phyloP scores from a whole-genome alignment of 345 rosid species.

The Anastatica hierochuntica region DNA sequence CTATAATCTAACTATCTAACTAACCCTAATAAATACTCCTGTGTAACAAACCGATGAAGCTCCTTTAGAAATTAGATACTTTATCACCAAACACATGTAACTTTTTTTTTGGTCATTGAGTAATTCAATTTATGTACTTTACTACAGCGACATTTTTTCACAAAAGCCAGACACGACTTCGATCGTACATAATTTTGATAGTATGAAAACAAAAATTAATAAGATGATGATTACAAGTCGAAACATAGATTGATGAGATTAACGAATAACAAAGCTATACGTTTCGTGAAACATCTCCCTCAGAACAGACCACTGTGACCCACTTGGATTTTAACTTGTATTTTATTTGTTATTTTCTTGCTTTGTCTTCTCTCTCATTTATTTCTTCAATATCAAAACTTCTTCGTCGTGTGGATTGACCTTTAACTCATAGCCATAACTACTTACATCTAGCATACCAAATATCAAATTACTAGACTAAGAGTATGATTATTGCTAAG shows the following conservation, averaged over 20 bases:
- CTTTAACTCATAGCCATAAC: no score
- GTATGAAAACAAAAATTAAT: not conserved
- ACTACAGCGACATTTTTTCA: slow-evolving; percentile 18
- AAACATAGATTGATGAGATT: slow-evolving; percentile 1
- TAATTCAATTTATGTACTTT: slow-evolving; percentile 6
- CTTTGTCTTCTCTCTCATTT: not conserved
- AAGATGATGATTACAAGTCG: not conserved
- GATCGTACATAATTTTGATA: slow-evolving; percentile 1
- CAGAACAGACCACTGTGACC: slow-evolving; percentile 27
- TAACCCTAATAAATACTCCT: slow-evolving; percentile 10
- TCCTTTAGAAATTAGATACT: slow-evolving; percentile 6
- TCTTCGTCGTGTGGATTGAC: no score
- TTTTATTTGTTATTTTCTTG: slow-evolving; percentile 5
- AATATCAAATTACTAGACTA: no score
- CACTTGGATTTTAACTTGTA: slow-evolving; percentile 27
- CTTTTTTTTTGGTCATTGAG: not conserved
- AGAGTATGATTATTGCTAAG: no score
- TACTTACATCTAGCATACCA: no score
- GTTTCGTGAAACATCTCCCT: slow-evolving; percentile 19
- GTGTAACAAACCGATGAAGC: not conserved
- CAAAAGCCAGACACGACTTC: slow-evolving; percentile 17
- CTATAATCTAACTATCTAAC: no score
- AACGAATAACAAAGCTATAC: slow-evolving; percentile 14
- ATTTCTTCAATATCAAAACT: not conserved
- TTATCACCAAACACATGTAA: slow-evolving; percentile 14